phyloP scores from a whole-genome alignment of 2,329 filamentous ascomycete genomes.

The Berkeleyomyces basicola region DNA sequence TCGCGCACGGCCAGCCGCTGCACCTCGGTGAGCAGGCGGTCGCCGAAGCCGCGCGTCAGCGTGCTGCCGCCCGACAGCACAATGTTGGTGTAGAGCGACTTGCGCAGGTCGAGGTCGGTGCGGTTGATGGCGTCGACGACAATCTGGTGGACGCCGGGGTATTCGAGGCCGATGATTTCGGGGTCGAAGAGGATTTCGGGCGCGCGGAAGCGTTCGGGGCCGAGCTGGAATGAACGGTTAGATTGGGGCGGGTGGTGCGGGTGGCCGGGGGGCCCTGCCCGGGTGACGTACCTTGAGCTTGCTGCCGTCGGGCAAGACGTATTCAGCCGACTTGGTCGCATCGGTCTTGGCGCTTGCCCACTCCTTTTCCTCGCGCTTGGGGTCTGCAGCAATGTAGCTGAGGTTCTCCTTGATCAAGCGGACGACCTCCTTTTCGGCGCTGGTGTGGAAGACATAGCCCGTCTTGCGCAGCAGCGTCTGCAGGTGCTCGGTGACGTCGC shows the following conservation, averaged over 20 bases:
- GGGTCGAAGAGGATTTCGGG: slow-evolving; percentile 97
- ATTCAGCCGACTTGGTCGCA: slow-evolving; percentile 66
- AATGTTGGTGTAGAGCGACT: slow-evolving; percentile 88
- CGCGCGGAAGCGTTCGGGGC: slow-evolving; percentile 84
- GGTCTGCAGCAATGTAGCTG: slow-evolving; percentile 79
- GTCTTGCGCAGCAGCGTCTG: slow-evolving; percentile 82
- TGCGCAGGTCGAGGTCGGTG: slow-evolving; percentile 89
- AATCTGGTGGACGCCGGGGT: slow-evolving; percentile 93
- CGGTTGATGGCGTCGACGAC: slow-evolving; percentile 91
- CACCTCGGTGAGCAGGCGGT: slow-evolving; percentile 78
- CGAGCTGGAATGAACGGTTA: slow-evolving; percentile 39
- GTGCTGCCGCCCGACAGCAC: slow-evolving; percentile 93
- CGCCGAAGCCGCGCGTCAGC: slow-evolving; percentile 90
- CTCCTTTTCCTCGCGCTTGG: slow-evolving; percentile 89
- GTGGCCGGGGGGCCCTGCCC: neutral
- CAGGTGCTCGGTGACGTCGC: slow-evolving; percentile 91
- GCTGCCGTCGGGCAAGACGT: slow-evolving; percentile 79
- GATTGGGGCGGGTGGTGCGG: slow-evolving; percentile 7
- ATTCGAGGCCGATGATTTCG: slow-evolving; percentile 91
- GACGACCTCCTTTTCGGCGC: slow-evolving; percentile 98
- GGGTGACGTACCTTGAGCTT: slow-evolving; percentile 56
- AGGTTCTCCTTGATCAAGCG: slow-evolving; percentile 91
- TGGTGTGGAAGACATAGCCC: slow-evolving; percentile 91
- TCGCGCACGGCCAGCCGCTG: slow-evolving; percentile 92
- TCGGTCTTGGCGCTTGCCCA: slow-evolving; percentile 71